Conservation (phyloP, 2,329 filamentous ascomycete genomes). For the Cadophora sp. region DNA sequence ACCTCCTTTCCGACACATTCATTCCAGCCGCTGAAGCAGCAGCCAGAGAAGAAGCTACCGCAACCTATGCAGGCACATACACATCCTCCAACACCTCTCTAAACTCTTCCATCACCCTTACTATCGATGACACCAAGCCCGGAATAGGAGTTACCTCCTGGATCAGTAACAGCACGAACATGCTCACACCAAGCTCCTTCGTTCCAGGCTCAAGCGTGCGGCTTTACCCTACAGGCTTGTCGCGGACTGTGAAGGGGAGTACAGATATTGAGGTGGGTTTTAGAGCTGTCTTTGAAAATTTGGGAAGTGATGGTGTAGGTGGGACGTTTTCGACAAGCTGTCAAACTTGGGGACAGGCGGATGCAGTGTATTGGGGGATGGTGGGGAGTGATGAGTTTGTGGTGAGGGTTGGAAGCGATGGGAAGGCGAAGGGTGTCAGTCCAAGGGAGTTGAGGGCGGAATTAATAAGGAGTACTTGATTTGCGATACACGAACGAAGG, state of each 20-base stretch:
- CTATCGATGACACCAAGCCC: constrained; percentile 27
- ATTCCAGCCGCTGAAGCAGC: constrained; percentile 45
- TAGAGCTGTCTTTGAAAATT: constrained; percentile 26
- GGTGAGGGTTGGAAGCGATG: constrained; percentile 32
- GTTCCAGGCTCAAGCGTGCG: constrained; percentile 19
- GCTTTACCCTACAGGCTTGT: constrained; percentile 29
- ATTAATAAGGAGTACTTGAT: constrained; percentile 16
- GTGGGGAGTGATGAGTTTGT: constrained; percentile 19
- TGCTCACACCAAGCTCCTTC: constrained; percentile 27
- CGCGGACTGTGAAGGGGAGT: constrained; percentile 21
- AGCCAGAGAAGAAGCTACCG: constrained; percentile 41
- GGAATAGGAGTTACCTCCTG: constrained; percentile 42
- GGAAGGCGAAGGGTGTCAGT: constrained; percentile 30
- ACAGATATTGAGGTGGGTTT: constrained; percentile 23
- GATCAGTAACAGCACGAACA: constrained; percentile 44
- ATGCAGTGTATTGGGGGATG: constrained; percentile 39
- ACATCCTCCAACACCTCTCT: constrained; percentile 19
- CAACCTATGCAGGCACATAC: constrained; percentile 41
- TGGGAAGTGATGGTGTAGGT: constrained; percentile 10
- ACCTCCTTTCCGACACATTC: constrained; percentile 41
- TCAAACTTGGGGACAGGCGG: constrained; percentile 33
- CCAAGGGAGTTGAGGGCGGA: constrained; percentile 27
- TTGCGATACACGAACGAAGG: not conserved
- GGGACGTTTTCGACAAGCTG: constrained; percentile 32
- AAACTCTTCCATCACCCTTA: constrained; percentile 25